These are phyloP conservation scores for Agroathelia rolfsii DNA, from an alignment of 1,284 basidiomycete genomes.

Conservation along the genomic window DNA sequence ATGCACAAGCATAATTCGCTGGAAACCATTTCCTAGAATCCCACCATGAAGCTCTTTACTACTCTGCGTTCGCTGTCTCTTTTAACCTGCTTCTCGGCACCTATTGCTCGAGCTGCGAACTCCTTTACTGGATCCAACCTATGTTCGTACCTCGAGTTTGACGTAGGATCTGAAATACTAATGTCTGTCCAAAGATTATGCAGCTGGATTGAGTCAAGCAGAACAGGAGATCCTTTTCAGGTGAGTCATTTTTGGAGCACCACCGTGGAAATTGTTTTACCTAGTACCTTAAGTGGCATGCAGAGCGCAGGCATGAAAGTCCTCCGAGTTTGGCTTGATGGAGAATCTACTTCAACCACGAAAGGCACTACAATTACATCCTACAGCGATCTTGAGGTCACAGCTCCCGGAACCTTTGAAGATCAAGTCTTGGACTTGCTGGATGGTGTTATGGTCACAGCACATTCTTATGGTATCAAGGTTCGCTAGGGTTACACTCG, in stretches of 20 bases:
- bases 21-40: too few species aligned
- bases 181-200: too few species aligned
- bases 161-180: too few species aligned
- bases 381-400: conserved; percentile 25
- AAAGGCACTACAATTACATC: conserved; percentile 21
- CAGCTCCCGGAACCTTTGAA: conserved; percentile 26
- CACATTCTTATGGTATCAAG: conserved; percentile 26
- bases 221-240: conserved; percentile 18
- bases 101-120: too few species aligned
- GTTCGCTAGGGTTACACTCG: conserved; percentile 8
- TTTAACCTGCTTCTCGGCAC: conserved; percentile 4
- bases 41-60: too few species aligned
- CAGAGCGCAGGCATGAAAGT: conserved; percentile 23
- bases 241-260: conserved; percentile 15
- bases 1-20: too few species aligned
- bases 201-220: conserved; percentile 18
- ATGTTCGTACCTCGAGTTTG: too few species aligned
- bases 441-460: conserved; percentile 30
- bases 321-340: conserved; percentile 24
- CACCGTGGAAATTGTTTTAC: background rate
- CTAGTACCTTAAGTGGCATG: conserved; percentile 15
- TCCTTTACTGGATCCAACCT: conserved; percentile 23
- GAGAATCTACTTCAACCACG: conserved; percentile 18
- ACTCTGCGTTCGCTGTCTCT: background rate
- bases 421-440: conserved; percentile 28